Conservation (phyloP, 345 rosid genomes). For the Mangifera indica region DNA sequence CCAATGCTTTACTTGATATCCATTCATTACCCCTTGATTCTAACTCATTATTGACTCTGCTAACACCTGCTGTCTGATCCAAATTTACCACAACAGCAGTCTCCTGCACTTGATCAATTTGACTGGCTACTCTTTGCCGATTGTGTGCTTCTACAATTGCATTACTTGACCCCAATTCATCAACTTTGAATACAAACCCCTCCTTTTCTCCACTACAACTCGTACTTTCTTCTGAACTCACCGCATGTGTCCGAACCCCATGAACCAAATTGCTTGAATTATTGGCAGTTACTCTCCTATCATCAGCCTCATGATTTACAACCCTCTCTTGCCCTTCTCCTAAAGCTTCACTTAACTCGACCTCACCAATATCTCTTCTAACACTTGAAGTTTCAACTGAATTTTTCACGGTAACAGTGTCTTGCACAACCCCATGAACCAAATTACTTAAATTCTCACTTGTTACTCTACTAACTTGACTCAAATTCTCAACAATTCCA, state of each 20-base stretch:
- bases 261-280: constrained; percentile 24
- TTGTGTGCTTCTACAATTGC: constrained; percentile 20
- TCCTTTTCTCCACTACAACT: constrained; percentile 27
- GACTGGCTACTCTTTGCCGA: constrained; percentile 14
- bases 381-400: constrained; percentile 21
- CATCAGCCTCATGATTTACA: constrained; percentile 34
- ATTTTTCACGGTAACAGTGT: constrained; percentile 19
- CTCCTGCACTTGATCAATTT: constrained; percentile 33
- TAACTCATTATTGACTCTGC: constrained; percentile 14
- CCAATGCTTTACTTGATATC: constrained; percentile 26
- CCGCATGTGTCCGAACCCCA: constrained; percentile 26
- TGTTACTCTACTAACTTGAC: constrained; percentile 11
- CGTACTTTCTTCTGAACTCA: constrained; percentile 17
- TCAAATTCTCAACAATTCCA: constrained; percentile 20
- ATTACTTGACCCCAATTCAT: constrained; percentile 15
- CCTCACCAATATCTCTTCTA: constrained; percentile 18
- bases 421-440: constrained; percentile 27
- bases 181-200: constrained; percentile 17
- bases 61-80: constrained; percentile 27
- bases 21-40: constrained; percentile 18
- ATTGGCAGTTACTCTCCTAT: constrained; percentile 20
- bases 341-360: not conserved
- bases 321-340: not conserved
- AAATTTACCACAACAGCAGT: constrained; percentile 29
- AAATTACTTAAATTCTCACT: constrained; percentile 27